Conservation (phyloP, 2,329 filamentous ascomycete genomes). For the Penicillium sp. region DNA sequence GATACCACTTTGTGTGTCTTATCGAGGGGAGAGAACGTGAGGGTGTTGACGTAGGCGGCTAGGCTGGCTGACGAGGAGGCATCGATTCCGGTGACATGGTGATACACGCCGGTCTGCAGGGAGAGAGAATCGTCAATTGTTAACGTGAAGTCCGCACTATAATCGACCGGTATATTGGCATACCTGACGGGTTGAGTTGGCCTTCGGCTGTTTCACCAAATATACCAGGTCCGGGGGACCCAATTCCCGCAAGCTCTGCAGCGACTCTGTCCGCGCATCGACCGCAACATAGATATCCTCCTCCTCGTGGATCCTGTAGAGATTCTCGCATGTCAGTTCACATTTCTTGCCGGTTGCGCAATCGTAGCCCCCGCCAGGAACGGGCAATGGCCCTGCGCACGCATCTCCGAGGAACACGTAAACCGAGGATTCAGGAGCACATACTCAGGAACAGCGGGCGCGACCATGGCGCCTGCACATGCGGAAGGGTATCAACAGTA, state of each 20-base stretch:
- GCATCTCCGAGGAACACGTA: conserved; percentile 30
- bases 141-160: neutral
- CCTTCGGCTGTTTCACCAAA: conserved; percentile 73
- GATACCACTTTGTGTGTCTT: conserved; percentile 87
- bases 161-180: neutral
- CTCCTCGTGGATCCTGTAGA: conserved; percentile 82
- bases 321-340: conserved; percentile 21
- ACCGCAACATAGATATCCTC: conserved; percentile 80
- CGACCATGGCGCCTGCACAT: conserved; percentile 58
- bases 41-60: conserved; percentile 95
- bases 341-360: conserved; percentile 5
- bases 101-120: conserved; percentile 80
- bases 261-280: conserved; percentile 85
- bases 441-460: conserved; percentile 74
- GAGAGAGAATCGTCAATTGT: conserved; percentile 6
- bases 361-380: conserved; percentile 1
- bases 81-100: conserved; percentile 96
- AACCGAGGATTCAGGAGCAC: conserved; percentile 34
- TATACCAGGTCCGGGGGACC: conserved; percentile 95
- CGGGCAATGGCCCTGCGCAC: conserved; percentile 20
- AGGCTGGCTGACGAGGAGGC: conserved; percentile 96
- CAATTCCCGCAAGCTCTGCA: conserved; percentile 82
- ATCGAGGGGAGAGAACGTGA: conserved; percentile 85
- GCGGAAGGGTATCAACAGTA: conserved; percentile 15
- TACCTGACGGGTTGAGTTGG: conserved; percentile 59